Base-by-base conservation (phyloP, 257 asterid genomes). In the Solanum etuberosum region DNA sequence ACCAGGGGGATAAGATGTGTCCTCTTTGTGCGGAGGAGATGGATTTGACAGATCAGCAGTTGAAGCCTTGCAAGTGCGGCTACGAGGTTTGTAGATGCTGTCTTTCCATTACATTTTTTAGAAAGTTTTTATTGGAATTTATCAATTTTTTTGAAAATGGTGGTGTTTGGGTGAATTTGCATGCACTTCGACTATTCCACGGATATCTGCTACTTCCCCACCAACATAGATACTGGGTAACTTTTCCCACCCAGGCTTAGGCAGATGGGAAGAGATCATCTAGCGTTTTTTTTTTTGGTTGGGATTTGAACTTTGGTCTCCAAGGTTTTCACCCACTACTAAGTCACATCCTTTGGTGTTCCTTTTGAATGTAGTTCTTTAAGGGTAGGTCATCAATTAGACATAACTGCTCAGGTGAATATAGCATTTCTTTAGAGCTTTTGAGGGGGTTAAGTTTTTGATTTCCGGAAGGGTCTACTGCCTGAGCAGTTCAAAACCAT, bases 21-120 rank as follows among this genome's bases (percentile, higher is more conserved):
- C 99, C 99, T 93, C 98, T 96, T 87, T 96, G 99, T 84, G 97
- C 99, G 0, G 99, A 97, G 95, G 99, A 94, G 93, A 97, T 97
- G 99, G 99, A 97, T 90, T 89, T 94, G 91, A 97, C 99, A 68
- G 99, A 97, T 91, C 98, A 94, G 93, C 99, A 97, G 91, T 91
- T 97, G 95, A 97, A 95, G 92, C 98, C 99, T 63, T 97, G 99
- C 98, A 95, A 95, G 91, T 97, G 98, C 54, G 99, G 99, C 83
- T 97, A 97, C 84, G 97, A 97, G 94, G 99, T 97, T 87, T 43
- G 84, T 27, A 14, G 7, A 27, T 78, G 61, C 38, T 42, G 7
- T 78, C 48, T 78, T 78, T 18, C 25, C 63, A 25, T 27, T 27
- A 16, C 20, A 43, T 43, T 15, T 78, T 7, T 78, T 43, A 42